A percentile compares a stretch with the other conserved stretches of the same genome.
These are phyloP conservation scores for Sporothrix inflata DNA, from an alignment of 2,329 filamentous ascomycete species.

Conservation along the genomic window DNA sequence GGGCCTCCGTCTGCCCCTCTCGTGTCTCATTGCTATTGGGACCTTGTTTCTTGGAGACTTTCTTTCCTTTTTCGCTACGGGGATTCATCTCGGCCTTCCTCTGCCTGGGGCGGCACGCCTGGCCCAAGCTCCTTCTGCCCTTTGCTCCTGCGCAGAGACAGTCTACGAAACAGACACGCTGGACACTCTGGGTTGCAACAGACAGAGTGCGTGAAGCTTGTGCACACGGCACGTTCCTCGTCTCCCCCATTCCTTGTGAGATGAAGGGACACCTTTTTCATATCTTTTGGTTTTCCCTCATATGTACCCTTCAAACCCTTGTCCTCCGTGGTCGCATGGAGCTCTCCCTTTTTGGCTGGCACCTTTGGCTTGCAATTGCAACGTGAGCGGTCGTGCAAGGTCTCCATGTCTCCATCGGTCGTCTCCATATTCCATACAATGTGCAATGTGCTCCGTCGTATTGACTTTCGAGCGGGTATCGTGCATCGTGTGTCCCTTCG, in stretches of 20 bases:
- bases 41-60: background rate
- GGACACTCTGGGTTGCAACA: conserved; percentile 16
- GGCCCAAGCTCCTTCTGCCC: conserved; percentile 14
- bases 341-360: too few relatives aligned
- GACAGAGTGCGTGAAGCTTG: conserved; percentile 7
- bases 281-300: too few relatives aligned
- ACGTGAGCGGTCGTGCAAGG: conserved; percentile 12
- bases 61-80: background rate
- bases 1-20: background rate
- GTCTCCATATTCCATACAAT: background rate
- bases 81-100: background rate
- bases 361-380: conserved; percentile 13
- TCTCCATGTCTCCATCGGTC: too few relatives aligned
- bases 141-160: background rate
- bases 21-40: conserved; percentile 1
- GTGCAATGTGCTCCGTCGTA: conserved; percentile 12
- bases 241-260: background rate
- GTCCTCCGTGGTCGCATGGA: background rate
- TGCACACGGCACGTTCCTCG: conserved; percentile 24
- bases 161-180: too few relatives aligned
- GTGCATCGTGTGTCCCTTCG: background rate
- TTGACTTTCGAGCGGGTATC: background rate
- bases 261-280: background rate
- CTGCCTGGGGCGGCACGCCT: conserved; percentile 9
- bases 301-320: background rate